phyloP scores from a whole-genome alignment of 78 protist genomes.

The Bigelowiella natans region DNA sequence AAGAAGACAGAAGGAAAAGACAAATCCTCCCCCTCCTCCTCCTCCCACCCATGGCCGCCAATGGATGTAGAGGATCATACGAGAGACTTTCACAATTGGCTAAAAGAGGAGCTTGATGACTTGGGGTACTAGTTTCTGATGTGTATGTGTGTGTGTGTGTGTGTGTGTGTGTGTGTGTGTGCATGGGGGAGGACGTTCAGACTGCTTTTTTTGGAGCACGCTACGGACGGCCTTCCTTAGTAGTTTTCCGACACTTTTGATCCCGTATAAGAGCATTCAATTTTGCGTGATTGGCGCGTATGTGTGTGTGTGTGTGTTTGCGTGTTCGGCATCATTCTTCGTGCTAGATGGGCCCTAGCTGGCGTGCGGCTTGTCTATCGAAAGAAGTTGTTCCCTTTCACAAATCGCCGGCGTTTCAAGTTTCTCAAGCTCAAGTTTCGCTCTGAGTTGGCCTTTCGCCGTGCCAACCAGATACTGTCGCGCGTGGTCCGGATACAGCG shows the following conservation, averaged over 20 bases:
- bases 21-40: too few species aligned
- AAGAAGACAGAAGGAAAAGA: too few species aligned
- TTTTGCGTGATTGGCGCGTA: background rate
- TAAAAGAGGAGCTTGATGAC: too few species aligned
- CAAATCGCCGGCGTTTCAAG: background rate
- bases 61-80: too few species aligned
- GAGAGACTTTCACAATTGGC: too few species aligned
- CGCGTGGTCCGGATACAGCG: background rate
- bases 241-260: too few species aligned
- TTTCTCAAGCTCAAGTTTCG: background rate
- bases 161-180: background rate
- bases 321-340: background rate
- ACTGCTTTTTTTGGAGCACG: too few species aligned
- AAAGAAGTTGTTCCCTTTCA: background rate
- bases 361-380: background rate
- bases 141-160: background rate
- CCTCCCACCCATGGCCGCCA: too few species aligned
- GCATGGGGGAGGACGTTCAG: background rate
- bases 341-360: background rate
- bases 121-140: too few species aligned
- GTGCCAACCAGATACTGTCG: background rate
- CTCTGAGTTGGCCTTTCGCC: background rate
- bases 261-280: too few species aligned
- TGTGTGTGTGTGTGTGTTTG: background rate
- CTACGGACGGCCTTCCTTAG: too few species aligned